Evolutionary conservation across 805 yeast genomes (phyloP), one percentile per base, ranked within the genome.

Genomic region (Torulaspora maleeae): DNA sequence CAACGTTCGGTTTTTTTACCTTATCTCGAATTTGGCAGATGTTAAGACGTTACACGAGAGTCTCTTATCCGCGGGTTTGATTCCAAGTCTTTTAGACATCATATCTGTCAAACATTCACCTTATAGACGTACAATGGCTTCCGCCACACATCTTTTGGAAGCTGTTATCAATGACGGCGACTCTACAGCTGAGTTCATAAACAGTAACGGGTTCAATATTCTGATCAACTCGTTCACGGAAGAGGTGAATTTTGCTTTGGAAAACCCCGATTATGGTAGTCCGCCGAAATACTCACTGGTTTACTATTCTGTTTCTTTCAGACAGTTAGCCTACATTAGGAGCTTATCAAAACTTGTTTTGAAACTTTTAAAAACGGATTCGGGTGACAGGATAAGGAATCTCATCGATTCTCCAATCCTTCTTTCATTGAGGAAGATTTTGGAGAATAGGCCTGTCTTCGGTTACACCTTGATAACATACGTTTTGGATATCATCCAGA

Each of bases 381-480:
- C 83, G 4, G 93, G 95, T 34, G 96, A 89, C 59, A 73, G 93
- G 47, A 77, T 88, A 57, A 77, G 96, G 61, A 87, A 87, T 51
- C 64, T 91, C 32, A 86, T 87, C 56, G 98, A 91, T 57, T 86
- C 96, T 0, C 81, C 89, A 0, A 67, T 91, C n/a, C 65, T 90
- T 13, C 58, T 66, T 24, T 74, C 84, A 24, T 66, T 88, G 51
- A 82, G 79, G 50, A 72, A 69, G 45, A 75, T 90, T 2, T 55
- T 90, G 13, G 56, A 61, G 11, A 70, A 86, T 54, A 78, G 84
- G 1, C 51, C 63, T 0, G 63, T 77, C 0, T 86, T 88, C 69
- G 96, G 96, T 0, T 77, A 80, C 32, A 73, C 78, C 12, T 64
- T 86, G 11, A 62, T 86, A 11, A 71, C 86, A 0, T 70, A 77